A percentile compares a stretch with the other conserved stretches of the same genome.
phyloP scores from a whole-genome alignment of 148 eudicot genomes.

The Dianthus caryophyllus region DNA sequence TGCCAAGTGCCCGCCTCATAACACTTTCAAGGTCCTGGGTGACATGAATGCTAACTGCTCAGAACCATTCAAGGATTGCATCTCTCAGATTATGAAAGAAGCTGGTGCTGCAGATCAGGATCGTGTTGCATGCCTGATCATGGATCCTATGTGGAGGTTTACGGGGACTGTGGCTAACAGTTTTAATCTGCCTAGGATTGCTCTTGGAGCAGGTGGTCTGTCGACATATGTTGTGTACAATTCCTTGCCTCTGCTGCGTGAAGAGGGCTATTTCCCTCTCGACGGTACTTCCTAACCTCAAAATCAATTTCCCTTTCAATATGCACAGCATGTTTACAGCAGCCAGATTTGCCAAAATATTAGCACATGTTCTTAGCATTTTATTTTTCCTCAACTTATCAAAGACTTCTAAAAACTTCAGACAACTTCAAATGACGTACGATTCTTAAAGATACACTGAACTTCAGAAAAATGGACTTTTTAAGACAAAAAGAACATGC shows the following conservation, averaged over 20 bases:
- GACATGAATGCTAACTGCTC: conserved; percentile 15
- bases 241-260: conserved; percentile 19
- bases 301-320: no score
- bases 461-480: no score
- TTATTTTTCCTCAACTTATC: no score
- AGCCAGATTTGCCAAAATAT: no score
- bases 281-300: conserved; percentile 21
- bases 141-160: conserved; percentile 28
- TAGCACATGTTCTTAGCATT: no score
- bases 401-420: no score
- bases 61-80: conserved; percentile 27
- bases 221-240: conserved; percentile 21
- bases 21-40: conserved; percentile 3
- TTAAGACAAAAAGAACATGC: no score
- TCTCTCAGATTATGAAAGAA: conserved; percentile 14
- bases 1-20: conserved; percentile 1
- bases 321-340: no score
- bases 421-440: no score
- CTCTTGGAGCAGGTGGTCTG: conserved; percentile 22
- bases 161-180: conserved; percentile 15
- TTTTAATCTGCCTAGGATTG: conserved; percentile 31
- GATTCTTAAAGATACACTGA: no score
- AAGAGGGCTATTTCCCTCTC: conserved; percentile 33
- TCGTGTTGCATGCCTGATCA: conserved; percentile 25
- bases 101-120: conserved; percentile 11